Base-by-base conservation (phyloP, 352 stramenopile genomes). In the Phytophthora syringae region DNA sequence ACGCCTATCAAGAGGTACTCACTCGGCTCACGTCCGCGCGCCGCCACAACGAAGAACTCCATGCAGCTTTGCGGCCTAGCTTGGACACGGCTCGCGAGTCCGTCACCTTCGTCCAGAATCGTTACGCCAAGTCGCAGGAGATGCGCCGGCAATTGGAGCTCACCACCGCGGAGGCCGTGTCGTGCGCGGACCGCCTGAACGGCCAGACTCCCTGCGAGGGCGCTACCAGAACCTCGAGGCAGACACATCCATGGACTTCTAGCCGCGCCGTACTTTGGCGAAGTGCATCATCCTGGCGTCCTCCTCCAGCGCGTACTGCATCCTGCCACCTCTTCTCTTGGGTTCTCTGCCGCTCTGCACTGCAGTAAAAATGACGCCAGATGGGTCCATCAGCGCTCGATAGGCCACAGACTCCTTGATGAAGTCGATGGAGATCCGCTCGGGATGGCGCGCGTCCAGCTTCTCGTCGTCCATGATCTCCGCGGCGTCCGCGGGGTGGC, bases 271-370 rank as follows among this genome's bases (percentile, higher is more conserved):
- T 39, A n/a, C n/a, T n/a, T 80, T 58, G 13, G 79, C 34, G 40
- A 79, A 89, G 32, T 70, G 47, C 28, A 90, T 48, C 79, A 92
- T 86, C 27, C 67, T 60, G 12, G 70, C 83, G 34, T 86, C 62
- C 6, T 89, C 80, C 25, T 74, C 53, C 0, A 50, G 22, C 11
- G 78, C 77, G 67, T 85, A 90, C 18, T 22, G 28, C 10, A 57
- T 36, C 25, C 44, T 56, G 1, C 52, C 57, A 9, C 51, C n/a
- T n/a, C n/a, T 47, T 21, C 37, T 60, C 12, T 48, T 34, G 7
- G 0, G 0, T 2, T 6, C 1, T 12, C n/a, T 15, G 30, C n/a
- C 7, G 7, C 49, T 24, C 36, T 21, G 11, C 13, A 32, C 7
- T 24, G 49, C 43, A 21, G 60, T 64, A 21, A 67, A 59, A 32